phyloP scores from a whole-genome alignment of 371 early-diverging fungal species.

The Mucor indicus region DNA sequence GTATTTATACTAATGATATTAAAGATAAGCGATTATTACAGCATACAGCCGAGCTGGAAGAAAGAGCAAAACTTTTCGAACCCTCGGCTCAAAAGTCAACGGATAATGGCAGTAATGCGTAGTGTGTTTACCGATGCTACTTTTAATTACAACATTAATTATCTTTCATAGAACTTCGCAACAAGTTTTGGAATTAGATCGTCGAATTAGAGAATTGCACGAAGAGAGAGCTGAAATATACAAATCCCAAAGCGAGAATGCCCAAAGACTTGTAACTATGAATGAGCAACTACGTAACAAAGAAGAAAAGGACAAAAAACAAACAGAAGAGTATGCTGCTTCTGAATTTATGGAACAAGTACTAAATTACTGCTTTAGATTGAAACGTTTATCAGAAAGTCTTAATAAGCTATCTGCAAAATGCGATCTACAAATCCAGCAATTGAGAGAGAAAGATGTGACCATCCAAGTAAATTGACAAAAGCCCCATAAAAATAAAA shows the following conservation, averaged over 20 bases:
- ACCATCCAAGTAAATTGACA: slow-evolving; percentile 68
- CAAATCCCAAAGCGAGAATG: slow-evolving; percentile 87
- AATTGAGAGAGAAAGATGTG: slow-evolving; percentile 79
- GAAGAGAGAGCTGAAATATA: slow-evolving; percentile 89
- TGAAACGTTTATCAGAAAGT: slow-evolving; percentile 42
- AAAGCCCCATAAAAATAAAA: background rate
- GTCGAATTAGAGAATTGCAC: slow-evolving; percentile 70
- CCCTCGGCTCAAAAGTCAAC: background rate
- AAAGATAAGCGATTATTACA: slow-evolving; percentile 33
- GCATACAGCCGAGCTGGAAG: slow-evolving; percentile 22
- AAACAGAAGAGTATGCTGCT: slow-evolving; percentile 64
- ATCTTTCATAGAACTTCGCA: slow-evolving; percentile 1
- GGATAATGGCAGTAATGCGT: slow-evolving; percentile 1
- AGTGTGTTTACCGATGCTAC: background rate
- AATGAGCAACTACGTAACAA: slow-evolving; percentile 70
- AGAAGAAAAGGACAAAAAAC: slow-evolving; percentile 63
- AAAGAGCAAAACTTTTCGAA: slow-evolving; percentile 16
- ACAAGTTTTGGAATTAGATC: slow-evolving; percentile 70
- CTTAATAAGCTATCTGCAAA: slow-evolving; percentile 39
- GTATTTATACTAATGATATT: too few species aligned
- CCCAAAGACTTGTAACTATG: slow-evolving; percentile 83
- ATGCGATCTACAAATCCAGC: slow-evolving; percentile 56
- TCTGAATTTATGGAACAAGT: too few species aligned
- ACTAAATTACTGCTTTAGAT: slow-evolving; percentile 26
- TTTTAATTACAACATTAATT: background rate